Conservation (phyloP, 192 early-diverging fungal species). For the Coemansia sp. region DNA sequence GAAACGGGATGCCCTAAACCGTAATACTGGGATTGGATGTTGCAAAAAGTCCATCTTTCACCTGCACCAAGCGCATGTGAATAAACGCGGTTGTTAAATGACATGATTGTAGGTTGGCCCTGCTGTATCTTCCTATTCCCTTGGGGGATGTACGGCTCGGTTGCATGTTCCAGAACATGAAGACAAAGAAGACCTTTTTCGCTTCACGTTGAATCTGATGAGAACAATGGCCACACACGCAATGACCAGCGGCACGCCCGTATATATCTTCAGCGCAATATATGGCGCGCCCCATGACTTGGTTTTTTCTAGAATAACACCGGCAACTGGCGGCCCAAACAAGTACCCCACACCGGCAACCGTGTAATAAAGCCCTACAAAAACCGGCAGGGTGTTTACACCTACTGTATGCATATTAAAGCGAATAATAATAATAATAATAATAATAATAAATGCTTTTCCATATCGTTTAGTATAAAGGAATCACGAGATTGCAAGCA, state of each 20-base stretch:
- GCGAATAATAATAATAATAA: too few relatives aligned
- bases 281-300: slow-evolving; percentile 51
- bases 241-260: slow-evolving; percentile 43
- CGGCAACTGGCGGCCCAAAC: slow-evolving; percentile 52
- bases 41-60: too few relatives aligned
- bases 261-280: slow-evolving; percentile 47
- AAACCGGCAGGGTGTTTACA: slow-evolving; percentile 46
- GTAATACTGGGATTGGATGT: too few relatives aligned
- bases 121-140: not conserved
- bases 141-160: not conserved
- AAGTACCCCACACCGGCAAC: slow-evolving; percentile 44
- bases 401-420: slow-evolving; percentile 27
- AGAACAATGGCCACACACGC: slow-evolving; percentile 41
- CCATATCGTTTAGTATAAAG: not conserved
- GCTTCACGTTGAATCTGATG: slow-evolving; percentile 23
- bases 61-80: too few relatives aligned
- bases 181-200: not conserved
- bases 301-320: slow-evolving; percentile 46
- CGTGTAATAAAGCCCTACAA: slow-evolving; percentile 51
- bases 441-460: not conserved
- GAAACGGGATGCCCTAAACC: not conserved
- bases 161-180: not conserved
- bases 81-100: not conserved
- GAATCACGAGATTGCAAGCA: slow-evolving; percentile 1
- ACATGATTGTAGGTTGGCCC: not conserved